Conservation (phyloP, 192 early-diverging fungal genomes). For the Physocladia obscura region DNA sequence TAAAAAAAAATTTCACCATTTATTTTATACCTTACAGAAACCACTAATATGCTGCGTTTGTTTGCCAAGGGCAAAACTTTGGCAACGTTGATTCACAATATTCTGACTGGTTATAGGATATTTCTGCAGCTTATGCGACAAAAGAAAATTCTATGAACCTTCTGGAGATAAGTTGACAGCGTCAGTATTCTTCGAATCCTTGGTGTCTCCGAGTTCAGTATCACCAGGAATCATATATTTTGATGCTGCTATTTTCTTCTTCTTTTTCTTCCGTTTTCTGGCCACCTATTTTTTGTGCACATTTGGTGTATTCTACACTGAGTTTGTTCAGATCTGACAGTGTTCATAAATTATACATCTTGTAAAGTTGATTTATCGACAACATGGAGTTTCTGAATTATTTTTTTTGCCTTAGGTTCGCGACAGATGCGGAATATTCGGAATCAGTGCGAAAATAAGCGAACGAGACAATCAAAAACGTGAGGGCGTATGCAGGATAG, state of each 20-base stretch:
- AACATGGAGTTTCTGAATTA: too few relatives aligned
- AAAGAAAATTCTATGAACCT: slow-evolving; percentile 51
- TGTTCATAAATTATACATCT: slow-evolving; percentile 53
- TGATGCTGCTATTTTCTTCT: slow-evolving; percentile 46
- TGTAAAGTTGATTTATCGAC: slow-evolving; percentile 32
- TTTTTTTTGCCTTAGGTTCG: too few relatives aligned
- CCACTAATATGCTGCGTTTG: slow-evolving; percentile 55
- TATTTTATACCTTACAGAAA: slow-evolving; percentile 37
- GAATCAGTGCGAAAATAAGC: slow-evolving; percentile 46
- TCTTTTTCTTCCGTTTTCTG: not conserved
- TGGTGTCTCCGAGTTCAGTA: slow-evolving; percentile 54
- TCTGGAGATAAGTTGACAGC: slow-evolving; percentile 59
- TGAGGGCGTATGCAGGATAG: slow-evolving; percentile 31
- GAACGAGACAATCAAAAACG: slow-evolving; percentile 42
- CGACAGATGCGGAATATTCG: slow-evolving; percentile 42
- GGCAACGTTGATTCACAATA: slow-evolving; percentile 62
- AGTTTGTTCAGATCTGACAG: slow-evolving; percentile 44
- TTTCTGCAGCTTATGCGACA: slow-evolving; percentile 63
- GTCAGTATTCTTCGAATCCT: slow-evolving; percentile 47
- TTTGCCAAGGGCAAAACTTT: slow-evolving; percentile 67
- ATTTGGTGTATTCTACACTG: slow-evolving; percentile 4
- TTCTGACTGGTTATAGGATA: slow-evolving; percentile 57
- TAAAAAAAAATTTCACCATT: too few relatives aligned
- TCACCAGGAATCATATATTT: slow-evolving; percentile 46
- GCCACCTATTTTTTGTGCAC: not conserved